Base-by-base conservation (phyloP, 2,329 filamentous ascomycete species). In the Ophiostoma triangulosporum region DNA sequence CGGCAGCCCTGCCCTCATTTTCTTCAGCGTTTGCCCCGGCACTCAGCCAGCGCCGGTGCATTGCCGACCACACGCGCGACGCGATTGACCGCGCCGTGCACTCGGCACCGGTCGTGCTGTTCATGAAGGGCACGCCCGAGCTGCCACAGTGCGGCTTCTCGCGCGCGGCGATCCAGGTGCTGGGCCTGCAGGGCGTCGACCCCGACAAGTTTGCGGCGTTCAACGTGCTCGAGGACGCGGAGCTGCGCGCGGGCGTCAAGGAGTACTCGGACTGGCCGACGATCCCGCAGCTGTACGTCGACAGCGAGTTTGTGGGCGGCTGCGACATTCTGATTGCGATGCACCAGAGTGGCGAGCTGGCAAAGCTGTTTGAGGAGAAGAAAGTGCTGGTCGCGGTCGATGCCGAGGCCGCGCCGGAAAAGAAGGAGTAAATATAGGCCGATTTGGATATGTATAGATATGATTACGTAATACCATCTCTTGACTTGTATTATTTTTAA, bases 201-300 rank as follows among this genome's bases (percentile, higher is more conserved):
- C 93, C 93, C 15, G 77, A 78, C 60, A 97, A 97, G 73, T 98
- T 98, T 66, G 87, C 89, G n/a, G 91, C 93, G 7, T 96, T 95
- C 70, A 97, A 98, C 70, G 93, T 98, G 36, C 71, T 98, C 54
- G 93, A 97, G 70, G 90, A 97, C 67, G 70, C 84, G 4, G 90
- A 94, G 66, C 70, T 98, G 65, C 81, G 93, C 62, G 73, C 83
- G 70, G 91, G 93, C 51, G 95, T 98, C 73, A 98, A 98, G 73
- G 91, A 98, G 71, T 98, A 93, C 75, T 95, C 90, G 1, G 93
- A 97, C 66, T 98, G 93, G 93, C 93, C 93, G 14, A 98, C 93
- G 20, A 97, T 98, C 66, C 93, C 93, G 6, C 93, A 98, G 69
- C 77, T 98, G 17, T 98, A 97, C 70, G 76, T 98, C 51, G 81